Evolutionary conservation across 2,329 filamentous ascomycete genomes (phyloP), one percentile per base, ranked within the genome.

Genomic region (Sporothrix brasiliensis): DNA sequence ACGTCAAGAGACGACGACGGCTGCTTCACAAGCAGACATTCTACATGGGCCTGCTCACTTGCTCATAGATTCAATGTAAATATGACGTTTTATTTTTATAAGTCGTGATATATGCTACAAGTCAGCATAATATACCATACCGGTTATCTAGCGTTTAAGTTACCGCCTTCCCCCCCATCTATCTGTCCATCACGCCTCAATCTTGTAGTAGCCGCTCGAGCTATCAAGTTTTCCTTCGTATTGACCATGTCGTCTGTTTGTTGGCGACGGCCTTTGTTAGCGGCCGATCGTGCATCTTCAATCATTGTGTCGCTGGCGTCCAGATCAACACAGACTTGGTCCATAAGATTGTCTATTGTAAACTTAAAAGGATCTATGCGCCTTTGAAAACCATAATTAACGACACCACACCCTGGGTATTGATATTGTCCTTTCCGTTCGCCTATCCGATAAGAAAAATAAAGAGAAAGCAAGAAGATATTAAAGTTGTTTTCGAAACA

Each of bases 171-270:
- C 13, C 10, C 13, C 21, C 9, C 7, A 2, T 61, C 41, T 41
- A 76, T 76, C 75, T 65, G 68, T 71, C 77, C 77, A 79, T 39
- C 73, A 74, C 41, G 77, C 75, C 63, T 79, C 77, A 4, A 67
- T 73, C 19, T 75, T 75, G 73, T 80, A 76, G 52, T 78, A 81
- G 11, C 85, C 1, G 71, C 71, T 2, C 68, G 69, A 83, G 69
- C 87, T 80, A 77, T 75, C 34, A 77, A 65, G 14, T 9, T 9
- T 50, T 7, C 13, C 19, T 39, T 56, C 39, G n/a, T 1, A 3
- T 30, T 68, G 39, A n/a, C 3, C 13, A 9, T 30, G 4, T 30
- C 7, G 6, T 52, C 4, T 14, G 11, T 24, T 24, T 19, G 21
- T 39, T 14, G 41, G 30, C 4, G 16, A 16, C 3, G 24, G 21